Base-by-base conservation (phyloP, 805 yeast genomes). In the Metschnikowia shivogae region DNA sequence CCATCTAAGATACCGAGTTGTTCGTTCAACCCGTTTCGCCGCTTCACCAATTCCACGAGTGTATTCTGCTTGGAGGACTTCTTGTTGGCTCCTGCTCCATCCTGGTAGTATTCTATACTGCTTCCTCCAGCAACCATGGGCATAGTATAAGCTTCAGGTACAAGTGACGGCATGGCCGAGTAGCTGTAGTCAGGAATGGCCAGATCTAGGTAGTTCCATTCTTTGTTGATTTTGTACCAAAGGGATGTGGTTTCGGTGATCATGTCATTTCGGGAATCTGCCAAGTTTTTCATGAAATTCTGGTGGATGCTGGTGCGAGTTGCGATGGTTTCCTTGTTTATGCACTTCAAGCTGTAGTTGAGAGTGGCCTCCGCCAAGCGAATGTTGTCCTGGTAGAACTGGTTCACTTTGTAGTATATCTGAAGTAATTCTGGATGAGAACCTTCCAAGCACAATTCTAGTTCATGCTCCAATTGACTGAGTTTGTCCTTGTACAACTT, bases 161-260 rank as follows among this genome's bases (percentile, higher is more conserved):
- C 27, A 6, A 60, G 49, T 47, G 49, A 55, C 6, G 76, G 76
- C n/a, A 70, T 52, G 4, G 75, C 75, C 6, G 63, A 35, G 47
- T 56, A 77, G 46, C 69, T 80, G 76, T 54, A 80, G 63, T 76
- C 78, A 5, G 81, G 70, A 14, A 77, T 81, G 41, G 80, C 56
- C 50, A 78, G 76, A 61, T 89, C 96, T 79, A 88, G 76, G 36
- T 81, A 81, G 51, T 95, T 76, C 56, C 97, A 76, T 62, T 93
- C 98, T 57, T 84, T 81, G 64, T 89, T 90, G 58, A 90, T 86
- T 53, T 86, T 84, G 68, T 92, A 92, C 98, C 98, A 93, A 50
- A 80, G 76, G 34, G 84, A 78, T 5, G 97, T 90, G 4, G 95
- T 86, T 6, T 79, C 74, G 47, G 78, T 73, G 39, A 92, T 74